Base-by-base conservation (phyloP, 306 rosid species). In the Quercus glauca region DNA sequence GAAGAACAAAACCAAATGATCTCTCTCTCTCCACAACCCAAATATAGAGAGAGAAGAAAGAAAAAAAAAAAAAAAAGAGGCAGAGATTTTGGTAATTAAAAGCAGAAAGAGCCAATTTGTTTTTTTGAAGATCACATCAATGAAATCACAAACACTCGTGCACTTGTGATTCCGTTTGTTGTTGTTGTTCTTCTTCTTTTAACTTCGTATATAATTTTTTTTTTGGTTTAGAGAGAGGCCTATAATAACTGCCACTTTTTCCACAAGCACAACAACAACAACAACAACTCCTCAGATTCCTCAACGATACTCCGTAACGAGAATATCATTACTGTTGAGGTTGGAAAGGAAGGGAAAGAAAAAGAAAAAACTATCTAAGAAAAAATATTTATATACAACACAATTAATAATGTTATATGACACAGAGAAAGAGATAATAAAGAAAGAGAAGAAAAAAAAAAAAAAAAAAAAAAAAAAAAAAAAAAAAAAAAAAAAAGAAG, bases 301-400 rank as follows among this genome's bases (percentile, higher is more conserved):
- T 78, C 87, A 75, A 85, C 77, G 87, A 89, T 86, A 75, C 90
- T 49, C 89, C 82, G 68, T 83, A 85, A 86, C 87, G 85, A 86
- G 89, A 84, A 85, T 89, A 89, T 89, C 87, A 86, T 88, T 86
- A 81, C 81, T 78, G 85, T 80, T 83, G 80, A 86, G 81, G 79
- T 65, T 52, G 79, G 84, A 81, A 82, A 75, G 78, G 73, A 43
- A 17, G 25, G 67, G 5, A 60, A 55, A 26, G 65, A 69, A 14
- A 65, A 59, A 68, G 8, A 18, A 73, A 29, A 74, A 25, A 41
- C 53, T 21, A 6, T 58, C 73, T 51, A 37, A 75, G 57, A 71
- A 79, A 74, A 78, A 77, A 74, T 63, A 45, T 74, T 76, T 76
- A 55, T 78, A 74, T 71, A 59, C 57, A 69, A 20, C 69, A 21